A percentile compares a stretch with the other conserved stretches of the same genome.
Evolutionary conservation across 2,329 filamentous ascomycete species (phyloP).

Genomic region (Aspergillus fumigatiaffinis): DNA sequence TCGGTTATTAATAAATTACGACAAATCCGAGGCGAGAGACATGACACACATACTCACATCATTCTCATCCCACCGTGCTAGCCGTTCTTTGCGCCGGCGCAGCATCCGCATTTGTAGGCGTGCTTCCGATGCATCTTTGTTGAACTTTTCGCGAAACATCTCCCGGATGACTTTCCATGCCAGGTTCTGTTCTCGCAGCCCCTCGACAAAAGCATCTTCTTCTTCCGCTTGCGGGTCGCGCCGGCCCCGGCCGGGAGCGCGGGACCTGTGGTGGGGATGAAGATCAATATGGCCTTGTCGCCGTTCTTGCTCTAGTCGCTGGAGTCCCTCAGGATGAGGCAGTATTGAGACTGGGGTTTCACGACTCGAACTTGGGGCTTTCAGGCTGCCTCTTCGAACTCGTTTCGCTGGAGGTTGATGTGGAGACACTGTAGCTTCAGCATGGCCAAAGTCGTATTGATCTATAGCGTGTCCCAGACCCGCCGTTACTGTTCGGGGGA

Average conservation of each 20-base stretch:
- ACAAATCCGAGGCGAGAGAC: slow-evolving; percentile 1
- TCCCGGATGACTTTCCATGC: slow-evolving; percentile 39
- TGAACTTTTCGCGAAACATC: slow-evolving; percentile 33
- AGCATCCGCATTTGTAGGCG: slow-evolving; percentile 41
- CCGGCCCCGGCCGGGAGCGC: slow-evolving; percentile 31
- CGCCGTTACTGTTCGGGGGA: slow-evolving; percentile 24
- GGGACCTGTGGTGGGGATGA: slow-evolving; percentile 23
- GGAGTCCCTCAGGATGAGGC: slow-evolving; percentile 38
- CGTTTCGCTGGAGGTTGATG: slow-evolving; percentile 22
- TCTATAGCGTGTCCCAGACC: slow-evolving; percentile 24
- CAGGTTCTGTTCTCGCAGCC: slow-evolving; percentile 32
- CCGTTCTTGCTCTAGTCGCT: slow-evolving; percentile 36
- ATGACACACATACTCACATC: slow-evolving; percentile 42
- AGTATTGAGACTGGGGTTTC: slow-evolving; percentile 35
- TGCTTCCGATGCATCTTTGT: slow-evolving; percentile 37
- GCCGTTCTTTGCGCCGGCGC: slow-evolving; percentile 34
- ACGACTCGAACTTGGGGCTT: slow-evolving; percentile 16
- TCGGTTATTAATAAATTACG: slow-evolving; percentile 8
- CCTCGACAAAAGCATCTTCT: slow-evolving; percentile 37
- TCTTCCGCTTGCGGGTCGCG: slow-evolving; percentile 37
- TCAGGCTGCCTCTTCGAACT: slow-evolving; percentile 18
- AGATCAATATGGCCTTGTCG: slow-evolving; percentile 23
- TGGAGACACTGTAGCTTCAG: slow-evolving; percentile 21
- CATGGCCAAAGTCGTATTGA: slow-evolving; percentile 16
- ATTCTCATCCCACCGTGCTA: slow-evolving; percentile 37